phyloP scores from a whole-genome alignment of 2,329 filamentous ascomycete species.

The Sporothrix variecibatus region DNA sequence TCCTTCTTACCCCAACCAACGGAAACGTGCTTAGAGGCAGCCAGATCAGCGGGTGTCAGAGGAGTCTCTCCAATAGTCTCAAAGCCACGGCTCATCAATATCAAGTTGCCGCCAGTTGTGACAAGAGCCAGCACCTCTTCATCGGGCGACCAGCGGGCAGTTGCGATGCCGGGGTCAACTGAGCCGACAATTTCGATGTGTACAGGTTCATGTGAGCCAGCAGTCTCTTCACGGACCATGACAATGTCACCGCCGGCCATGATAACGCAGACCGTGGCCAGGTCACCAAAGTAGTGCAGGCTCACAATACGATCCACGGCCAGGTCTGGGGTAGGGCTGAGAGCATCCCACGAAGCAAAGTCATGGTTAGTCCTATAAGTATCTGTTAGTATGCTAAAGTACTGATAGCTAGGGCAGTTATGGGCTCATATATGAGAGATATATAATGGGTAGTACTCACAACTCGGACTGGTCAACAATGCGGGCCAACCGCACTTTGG shows the following conservation, averaged over 20 bases:
- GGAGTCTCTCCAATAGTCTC: conserved; percentile 76
- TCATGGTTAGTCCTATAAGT: conserved; percentile 35
- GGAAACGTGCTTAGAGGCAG: conserved; percentile 88
- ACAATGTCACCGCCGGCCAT: conserved; percentile 90
- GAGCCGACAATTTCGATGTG: conserved; percentile 94
- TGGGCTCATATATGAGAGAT: background rate
- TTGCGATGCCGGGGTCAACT: conserved; percentile 86
- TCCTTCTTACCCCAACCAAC: conserved; percentile 99
- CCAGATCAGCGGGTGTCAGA: conserved; percentile 75
- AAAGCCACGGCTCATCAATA: conserved; percentile 92
- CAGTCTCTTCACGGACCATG: conserved; percentile 70
- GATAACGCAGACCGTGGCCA: conserved; percentile 74
- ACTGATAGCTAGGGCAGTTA: too few relatives aligned
- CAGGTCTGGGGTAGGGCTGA: conserved; percentile 75
- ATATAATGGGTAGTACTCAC: conserved; percentile 5
- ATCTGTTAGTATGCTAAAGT: background rate
- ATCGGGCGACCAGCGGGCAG: conserved; percentile 91
- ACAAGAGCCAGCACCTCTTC: conserved; percentile 85
- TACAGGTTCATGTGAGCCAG: conserved; percentile 59
- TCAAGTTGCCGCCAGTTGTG: conserved; percentile 70
- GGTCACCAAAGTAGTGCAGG: conserved; percentile 85
- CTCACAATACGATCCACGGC: conserved; percentile 72
- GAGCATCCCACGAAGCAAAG: conserved; percentile 88
- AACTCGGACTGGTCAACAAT: conserved; percentile 40
- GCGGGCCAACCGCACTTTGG: conserved; percentile 71